A percentile compares a stretch with the other conserved stretches of the same genome.
Conservation (phyloP, 2,329 filamentous ascomycete species). For the Fusarium sp. region DNA sequence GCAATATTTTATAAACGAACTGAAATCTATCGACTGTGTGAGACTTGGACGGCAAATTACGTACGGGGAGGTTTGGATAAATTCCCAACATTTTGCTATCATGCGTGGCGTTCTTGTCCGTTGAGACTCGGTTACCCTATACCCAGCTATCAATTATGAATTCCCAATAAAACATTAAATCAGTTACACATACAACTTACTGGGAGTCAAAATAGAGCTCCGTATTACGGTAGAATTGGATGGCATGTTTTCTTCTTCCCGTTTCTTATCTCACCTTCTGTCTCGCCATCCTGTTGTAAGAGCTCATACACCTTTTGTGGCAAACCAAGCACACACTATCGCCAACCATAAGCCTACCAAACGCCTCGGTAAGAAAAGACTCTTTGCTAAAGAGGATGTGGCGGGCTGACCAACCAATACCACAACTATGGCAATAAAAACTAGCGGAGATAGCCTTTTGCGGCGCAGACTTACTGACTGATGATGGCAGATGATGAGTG, state of each 20-base stretch:
- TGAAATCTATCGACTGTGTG: neutral
- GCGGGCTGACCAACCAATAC: neutral
- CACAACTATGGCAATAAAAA: neutral
- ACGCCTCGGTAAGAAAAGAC: neutral
- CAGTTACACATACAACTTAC: neutral
- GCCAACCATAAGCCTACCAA: no score
- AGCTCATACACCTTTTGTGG: neutral
- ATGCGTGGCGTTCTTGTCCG: neutral
- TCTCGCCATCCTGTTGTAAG: neutral
- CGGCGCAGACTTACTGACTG: neutral
- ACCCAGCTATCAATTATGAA: neutral
- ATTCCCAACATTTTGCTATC: neutral
- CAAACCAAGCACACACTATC: neutral
- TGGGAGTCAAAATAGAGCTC: neutral
- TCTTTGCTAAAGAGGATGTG: neutral
- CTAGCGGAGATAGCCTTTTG: slow-evolving; percentile 1
- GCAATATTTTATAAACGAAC: neutral
- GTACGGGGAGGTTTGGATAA: neutral
- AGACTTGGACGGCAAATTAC: neutral
- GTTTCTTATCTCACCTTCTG: neutral
- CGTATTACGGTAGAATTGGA: neutral
- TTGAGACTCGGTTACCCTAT: neutral
- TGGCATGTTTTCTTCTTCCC: neutral
- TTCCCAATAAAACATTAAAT: neutral
- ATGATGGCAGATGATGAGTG: slow-evolving; percentile 15